A percentile compares a stretch with the other conserved stretches of the same genome.
These are phyloP conservation scores for Marasmius fiardii DNA, from an alignment of 1,284 basidiomycete species.

Conservation along the genomic window DNA sequence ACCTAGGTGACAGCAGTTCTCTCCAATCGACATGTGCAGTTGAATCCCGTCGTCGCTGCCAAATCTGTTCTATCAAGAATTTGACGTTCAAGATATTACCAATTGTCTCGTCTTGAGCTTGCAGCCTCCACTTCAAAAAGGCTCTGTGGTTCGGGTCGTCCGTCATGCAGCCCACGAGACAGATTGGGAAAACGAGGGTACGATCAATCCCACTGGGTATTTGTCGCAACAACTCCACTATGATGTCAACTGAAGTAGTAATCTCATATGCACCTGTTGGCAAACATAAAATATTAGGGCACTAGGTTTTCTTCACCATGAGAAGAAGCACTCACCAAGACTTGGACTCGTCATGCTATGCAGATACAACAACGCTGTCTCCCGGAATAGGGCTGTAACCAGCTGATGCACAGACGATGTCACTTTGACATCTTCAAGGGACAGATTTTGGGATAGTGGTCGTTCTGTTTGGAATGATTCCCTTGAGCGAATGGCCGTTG, in stretches of 20 bases:
- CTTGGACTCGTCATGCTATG: slow-evolving; percentile 66
- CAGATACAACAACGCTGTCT: slow-evolving; percentile 66
- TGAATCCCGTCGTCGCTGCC: slow-evolving; percentile 61
- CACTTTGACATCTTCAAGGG: slow-evolving; percentile 21
- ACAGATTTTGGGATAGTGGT: slow-evolving; percentile 26
- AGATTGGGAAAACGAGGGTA: slow-evolving; percentile 66
- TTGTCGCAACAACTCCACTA: slow-evolving; percentile 50
- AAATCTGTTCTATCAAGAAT: slow-evolving; percentile 61
- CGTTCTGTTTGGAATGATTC: no score
- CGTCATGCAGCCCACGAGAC: slow-evolving; percentile 67
- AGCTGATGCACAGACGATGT: slow-evolving; percentile 37
- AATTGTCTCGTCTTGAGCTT: slow-evolving; percentile 51
- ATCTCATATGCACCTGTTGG: slow-evolving; percentile 69
- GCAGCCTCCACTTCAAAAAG: slow-evolving; percentile 56
- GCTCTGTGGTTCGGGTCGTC: slow-evolving; percentile 59
- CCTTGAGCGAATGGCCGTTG: no score
- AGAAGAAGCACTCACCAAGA: slow-evolving; percentile 46
- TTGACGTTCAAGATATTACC: slow-evolving; percentile 63
- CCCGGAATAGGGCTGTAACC: slow-evolving; percentile 60
- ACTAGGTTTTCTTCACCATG: slow-evolving; percentile 9
- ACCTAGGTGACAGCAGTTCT: slow-evolving; percentile 51
- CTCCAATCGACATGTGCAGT: slow-evolving; percentile 59
- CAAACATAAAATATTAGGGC: slow-evolving; percentile 15
- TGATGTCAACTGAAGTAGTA: slow-evolving; percentile 45
- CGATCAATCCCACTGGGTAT: slow-evolving; percentile 61